Evolutionary conservation across 2,329 filamentous ascomycete species (phyloP).

Genomic region (Neopestalotiopsis sp.): DNA sequence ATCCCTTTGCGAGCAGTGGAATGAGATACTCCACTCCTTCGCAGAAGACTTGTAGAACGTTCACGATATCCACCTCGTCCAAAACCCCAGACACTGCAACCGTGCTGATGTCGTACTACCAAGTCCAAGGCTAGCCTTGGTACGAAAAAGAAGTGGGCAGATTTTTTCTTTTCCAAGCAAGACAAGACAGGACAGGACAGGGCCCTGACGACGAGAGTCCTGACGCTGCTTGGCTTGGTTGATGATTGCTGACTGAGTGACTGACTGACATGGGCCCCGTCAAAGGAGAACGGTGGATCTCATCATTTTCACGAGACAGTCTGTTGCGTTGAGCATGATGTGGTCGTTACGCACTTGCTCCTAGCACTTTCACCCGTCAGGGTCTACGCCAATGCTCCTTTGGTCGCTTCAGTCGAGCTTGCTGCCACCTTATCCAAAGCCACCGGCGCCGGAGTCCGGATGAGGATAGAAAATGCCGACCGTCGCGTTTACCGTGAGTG

Average conservation of each 20-base stretch:
- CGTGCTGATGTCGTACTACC: background rate
- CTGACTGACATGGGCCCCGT: constrained; percentile 6
- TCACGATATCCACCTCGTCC: constrained; percentile 16
- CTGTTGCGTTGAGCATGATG: constrained; percentile 16
- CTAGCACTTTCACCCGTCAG: background rate
- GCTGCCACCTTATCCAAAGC: constrained; percentile 8
- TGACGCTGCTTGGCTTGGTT: background rate
- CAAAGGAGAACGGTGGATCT: constrained; percentile 18
- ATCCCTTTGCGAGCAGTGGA: constrained; percentile 9
- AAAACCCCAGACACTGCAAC: constrained; percentile 2
- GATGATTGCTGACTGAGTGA: background rate
- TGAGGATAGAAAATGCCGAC: background rate
- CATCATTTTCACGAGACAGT: constrained; percentile 17
- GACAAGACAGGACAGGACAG: background rate
- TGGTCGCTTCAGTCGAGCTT: constrained; percentile 8
- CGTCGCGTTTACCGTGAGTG: background rate
- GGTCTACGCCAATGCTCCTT: background rate
- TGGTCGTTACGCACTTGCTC: constrained; percentile 4
- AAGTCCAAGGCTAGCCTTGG: background rate
- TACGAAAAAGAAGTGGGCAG: constrained; percentile 7
- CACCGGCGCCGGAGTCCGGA: background rate
- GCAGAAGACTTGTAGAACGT: constrained; percentile 20
- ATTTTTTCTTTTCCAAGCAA: constrained; percentile 8
- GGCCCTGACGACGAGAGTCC: background rate
- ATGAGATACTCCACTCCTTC: constrained; percentile 19